These are phyloP conservation scores for Phytopythium boreale DNA, from an alignment of 352 stramenopile genomes.

Conservation along the genomic window DNA sequence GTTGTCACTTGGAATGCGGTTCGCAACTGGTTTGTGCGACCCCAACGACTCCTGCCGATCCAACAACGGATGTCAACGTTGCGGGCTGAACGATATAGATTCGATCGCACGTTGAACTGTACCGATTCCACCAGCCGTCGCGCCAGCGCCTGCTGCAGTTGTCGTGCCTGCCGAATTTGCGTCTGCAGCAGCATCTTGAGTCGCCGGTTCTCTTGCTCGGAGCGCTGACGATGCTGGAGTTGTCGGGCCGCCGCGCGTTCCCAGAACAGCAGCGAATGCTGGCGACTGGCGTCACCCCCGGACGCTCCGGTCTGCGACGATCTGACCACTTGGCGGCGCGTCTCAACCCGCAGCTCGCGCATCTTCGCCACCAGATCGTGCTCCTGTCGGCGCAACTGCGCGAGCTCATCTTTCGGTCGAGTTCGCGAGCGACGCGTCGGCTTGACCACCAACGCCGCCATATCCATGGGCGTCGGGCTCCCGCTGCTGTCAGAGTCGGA, in stretches of 20 bases:
- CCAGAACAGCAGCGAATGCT: constrained; percentile 21
- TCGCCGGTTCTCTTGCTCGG: constrained; percentile 26
- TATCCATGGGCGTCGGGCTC: no score
- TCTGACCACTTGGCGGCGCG: not conserved
- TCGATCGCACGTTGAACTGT: no score
- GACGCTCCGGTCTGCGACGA: not conserved
- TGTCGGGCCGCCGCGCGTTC: constrained; percentile 26
- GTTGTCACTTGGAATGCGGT: constrained; percentile 2
- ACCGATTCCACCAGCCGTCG: constrained; percentile 13
- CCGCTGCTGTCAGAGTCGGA: not conserved
- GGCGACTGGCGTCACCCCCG: no score
- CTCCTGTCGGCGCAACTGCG: not conserved
- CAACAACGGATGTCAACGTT: not conserved
- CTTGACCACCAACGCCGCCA: not conserved
- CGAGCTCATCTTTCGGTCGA: constrained; percentile 4
- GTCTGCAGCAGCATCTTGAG: constrained; percentile 27
- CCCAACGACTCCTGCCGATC: not conserved
- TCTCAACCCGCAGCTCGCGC: not conserved
- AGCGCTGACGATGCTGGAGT: constrained; percentile 16
- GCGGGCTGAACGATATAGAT: not conserved
- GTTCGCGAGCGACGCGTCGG: not conserved
- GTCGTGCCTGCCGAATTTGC: constrained; percentile 23
- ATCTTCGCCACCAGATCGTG: not conserved
- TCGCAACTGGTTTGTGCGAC: not conserved
- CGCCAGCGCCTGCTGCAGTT: constrained; percentile 20